phyloP scores from a whole-genome alignment of 225 moss, liverwort and hornwort species.

The Anthoceros angustus region DNA sequence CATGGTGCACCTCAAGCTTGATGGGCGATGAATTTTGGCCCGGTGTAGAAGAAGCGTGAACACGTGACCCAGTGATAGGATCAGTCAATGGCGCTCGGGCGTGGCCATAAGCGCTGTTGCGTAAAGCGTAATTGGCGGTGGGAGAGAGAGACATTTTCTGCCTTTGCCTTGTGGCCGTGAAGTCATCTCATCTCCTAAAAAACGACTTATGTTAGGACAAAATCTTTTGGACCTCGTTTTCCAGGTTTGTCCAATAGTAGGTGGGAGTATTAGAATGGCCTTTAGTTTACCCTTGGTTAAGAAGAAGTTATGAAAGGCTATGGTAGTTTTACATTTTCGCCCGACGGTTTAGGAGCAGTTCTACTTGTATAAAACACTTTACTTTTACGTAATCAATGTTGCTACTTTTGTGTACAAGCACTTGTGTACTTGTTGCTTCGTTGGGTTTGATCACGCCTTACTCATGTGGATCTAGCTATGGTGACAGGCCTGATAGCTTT shows the following conservation, averaged over 20 bases:
- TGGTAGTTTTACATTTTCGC: background rate
- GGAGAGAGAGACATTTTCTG: background rate
- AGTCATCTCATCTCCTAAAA: background rate
- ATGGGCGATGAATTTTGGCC: background rate
- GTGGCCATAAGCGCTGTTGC: no score
- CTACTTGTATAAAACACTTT: conserved; percentile 29
- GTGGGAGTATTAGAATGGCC: background rate
- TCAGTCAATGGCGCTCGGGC: background rate
- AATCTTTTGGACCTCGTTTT: background rate
- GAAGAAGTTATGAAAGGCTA: background rate
- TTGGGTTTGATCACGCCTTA: no score
- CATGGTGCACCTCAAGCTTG: background rate
- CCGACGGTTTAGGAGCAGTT: conserved; percentile 7
- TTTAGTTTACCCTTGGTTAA: no score
- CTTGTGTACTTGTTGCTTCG: no score
- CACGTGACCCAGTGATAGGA: background rate
- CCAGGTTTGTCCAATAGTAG: background rate
- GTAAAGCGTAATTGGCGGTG: no score
- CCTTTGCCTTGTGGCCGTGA: background rate
- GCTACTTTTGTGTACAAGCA: no score
- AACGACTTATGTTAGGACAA: background rate
- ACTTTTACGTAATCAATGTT: no score
- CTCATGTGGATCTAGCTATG: no score
- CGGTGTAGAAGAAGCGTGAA: background rate
- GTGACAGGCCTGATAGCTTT: no score